Evolutionary conservation across 2,329 filamentous ascomycete genomes (phyloP).

Genomic region (Botrytis hyacinthi): DNA sequence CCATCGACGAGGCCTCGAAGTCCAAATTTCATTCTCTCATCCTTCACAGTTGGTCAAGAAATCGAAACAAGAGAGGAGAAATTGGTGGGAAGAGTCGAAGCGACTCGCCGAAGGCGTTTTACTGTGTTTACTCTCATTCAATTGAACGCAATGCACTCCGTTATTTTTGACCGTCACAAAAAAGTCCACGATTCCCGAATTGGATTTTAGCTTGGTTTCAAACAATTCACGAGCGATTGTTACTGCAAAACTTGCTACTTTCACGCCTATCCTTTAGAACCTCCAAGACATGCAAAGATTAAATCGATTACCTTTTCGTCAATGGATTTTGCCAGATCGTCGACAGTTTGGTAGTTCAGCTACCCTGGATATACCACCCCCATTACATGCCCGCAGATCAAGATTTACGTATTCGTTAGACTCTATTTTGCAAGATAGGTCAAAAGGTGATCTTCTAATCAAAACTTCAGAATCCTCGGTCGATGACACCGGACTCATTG

Average conservation of each 20-base stretch:
- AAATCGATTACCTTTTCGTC: background rate
- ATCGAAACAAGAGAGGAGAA: background rate
- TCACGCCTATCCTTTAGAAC: conserved; percentile 11
- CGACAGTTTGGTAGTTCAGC: background rate
- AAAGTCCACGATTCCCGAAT: background rate
- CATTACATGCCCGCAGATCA: conserved; percentile 26
- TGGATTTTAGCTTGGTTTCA: background rate
- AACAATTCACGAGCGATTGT: background rate
- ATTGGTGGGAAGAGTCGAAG: background rate
- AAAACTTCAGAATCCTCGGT: background rate
- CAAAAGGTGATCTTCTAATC: conserved; percentile 23
- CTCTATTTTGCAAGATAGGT: conserved; percentile 24
- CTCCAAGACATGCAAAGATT: conserved; percentile 15
- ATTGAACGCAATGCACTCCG: background rate
- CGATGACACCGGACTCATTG: conserved; percentile 26
- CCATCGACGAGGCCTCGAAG: background rate
- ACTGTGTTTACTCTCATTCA: background rate
- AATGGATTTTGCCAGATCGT: conserved; percentile 17
- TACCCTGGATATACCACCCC: conserved; percentile 26
- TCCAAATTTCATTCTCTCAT: background rate
- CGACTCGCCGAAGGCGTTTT: background rate
- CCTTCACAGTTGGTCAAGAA: background rate
- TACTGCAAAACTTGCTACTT: conserved; percentile 3
- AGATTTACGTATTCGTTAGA: conserved; percentile 25
- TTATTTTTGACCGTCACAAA: background rate